Evolutionary conservation across 331 rosid species (phyloP), one percentile per base, ranked within the genome.

Genomic region (Prunus yedoensis): DNA sequence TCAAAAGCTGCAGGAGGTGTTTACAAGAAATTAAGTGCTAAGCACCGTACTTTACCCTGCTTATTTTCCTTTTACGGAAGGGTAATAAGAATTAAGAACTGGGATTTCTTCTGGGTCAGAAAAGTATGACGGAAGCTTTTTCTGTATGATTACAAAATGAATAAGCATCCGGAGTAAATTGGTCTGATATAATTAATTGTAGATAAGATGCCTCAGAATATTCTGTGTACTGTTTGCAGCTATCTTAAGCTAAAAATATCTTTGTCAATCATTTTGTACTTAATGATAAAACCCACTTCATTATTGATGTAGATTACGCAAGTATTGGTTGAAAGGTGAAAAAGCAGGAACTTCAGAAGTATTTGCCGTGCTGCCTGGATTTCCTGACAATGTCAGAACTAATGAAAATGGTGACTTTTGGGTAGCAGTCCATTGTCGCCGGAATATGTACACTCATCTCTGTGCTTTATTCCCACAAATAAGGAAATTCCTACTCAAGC

Each of bases 261-360:
- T 41, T 15, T 38, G 15, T 25, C 41, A 25, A 21, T 71, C 18
- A 15, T 72, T 63, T 16, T 57, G 15, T 23, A 57, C 38, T 1
- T 57, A 23, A 27, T 14, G 15, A 41, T 58, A 60, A 59, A 17
- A 38, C 16, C n/a, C 43, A 13, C 27, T 73, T 47, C 12, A 16
- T 81, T 12, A 14, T 71, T 56, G 65, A 54, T 73, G 69, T 73
- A 94, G 98, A 77, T 79, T 94, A 71, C 67, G 83, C 63, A 90
- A 88, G 80, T 90, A 87, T 77, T 94, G 97, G 98, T 83, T 94
- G 82, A 91, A 90, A 85, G 94, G 97, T 5, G 90, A 92, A 17
- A 92, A 88, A 14, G 93, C 93, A 8, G 99, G 97, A 59, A 90
- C 89, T 64, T 84, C 88, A 8, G 97, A 94, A 83, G 82, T 89